Base-by-base conservation (phyloP, 2,329 filamentous ascomycete species). In the Fusarium nelsonii region DNA sequence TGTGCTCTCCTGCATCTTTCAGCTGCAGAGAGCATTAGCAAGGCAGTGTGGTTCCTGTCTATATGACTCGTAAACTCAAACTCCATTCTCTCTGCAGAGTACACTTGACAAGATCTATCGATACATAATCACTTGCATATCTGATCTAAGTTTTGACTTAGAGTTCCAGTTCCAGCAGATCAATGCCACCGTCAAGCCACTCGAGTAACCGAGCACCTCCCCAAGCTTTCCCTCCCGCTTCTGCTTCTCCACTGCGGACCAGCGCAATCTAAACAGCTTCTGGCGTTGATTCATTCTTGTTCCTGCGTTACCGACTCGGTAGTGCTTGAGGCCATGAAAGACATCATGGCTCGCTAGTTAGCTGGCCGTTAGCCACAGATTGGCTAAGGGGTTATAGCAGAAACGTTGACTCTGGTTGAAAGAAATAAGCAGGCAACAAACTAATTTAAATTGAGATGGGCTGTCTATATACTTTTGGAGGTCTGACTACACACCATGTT, bases 111-210 rank as follows among this genome's bases (percentile, higher is more conserved):
- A 15, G 26, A 45, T 39, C 26, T 26, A 39, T 33, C 33, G 23
- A 23, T 16, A 34, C 45, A 16, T 26, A 32, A 32, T 16, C 15
- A 18, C 14, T 23, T 16, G 32, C 41, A 18, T 52, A 28, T 36
- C 16, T 26, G 40, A 46, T 58, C 36, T 48, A 34, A 39, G 45
- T 56, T 36, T 67, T 48, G 39, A 32, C 46, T 45, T 26, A 26
- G 23, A 53, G 40, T 67, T 64, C 39, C 51, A 68, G 49, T 50
- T 43, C 45, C 50, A 36, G 59, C 58, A 50, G 43, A 66, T 66
- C 59, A 53, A 56, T 63, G 63, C 62, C 63, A 44, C 63, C 49
- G 55, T 52, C 36, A 40, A 55, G 40, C 65, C 62, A 51, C 44
- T 59, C 30, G 23, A 67, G 51, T 28, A 64, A 37, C 52, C 45